Evolutionary conservation across 2,329 filamentous ascomycete genomes (phyloP).

Genomic region (Catunica adiposa): DNA sequence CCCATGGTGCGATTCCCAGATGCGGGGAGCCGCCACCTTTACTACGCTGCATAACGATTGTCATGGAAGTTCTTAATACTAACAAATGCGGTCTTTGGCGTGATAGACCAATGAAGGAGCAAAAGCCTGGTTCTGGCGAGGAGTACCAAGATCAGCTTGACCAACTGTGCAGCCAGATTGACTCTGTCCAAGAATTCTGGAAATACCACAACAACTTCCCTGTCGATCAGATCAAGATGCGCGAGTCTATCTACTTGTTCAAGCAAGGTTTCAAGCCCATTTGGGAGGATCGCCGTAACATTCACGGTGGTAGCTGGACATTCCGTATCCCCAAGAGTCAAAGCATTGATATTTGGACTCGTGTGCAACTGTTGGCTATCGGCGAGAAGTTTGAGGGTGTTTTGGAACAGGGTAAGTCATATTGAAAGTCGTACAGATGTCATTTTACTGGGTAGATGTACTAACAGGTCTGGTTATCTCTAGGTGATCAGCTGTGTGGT

Average conservation of each 20-base stretch:
- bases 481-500: constrained; percentile 76
- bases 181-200: constrained; percentile 75
- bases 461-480: neutral
- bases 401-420: constrained; percentile 46
- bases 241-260: constrained; percentile 65
- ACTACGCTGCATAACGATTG: neutral
- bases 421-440: neutral
- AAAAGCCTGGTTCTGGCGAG: constrained; percentile 24
- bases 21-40: neutral
- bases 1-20: neutral
- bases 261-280: constrained; percentile 60
- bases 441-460: neutral
- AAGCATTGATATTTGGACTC: constrained; percentile 62
- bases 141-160: constrained; percentile 41
- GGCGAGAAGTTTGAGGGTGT: constrained; percentile 64
- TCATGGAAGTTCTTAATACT: no score
- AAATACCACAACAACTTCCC: constrained; percentile 69
- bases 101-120: constrained; percentile 29
- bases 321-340: constrained; percentile 71
- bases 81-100: neutral
- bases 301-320: constrained; percentile 76
- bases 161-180: constrained; percentile 48
- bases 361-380: constrained; percentile 65
- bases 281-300: constrained; percentile 78
- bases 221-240: constrained; percentile 57